Evolutionary conservation across 2,329 filamentous ascomycete genomes (phyloP).

Genomic region (Aspergillus chevalieri): DNA sequence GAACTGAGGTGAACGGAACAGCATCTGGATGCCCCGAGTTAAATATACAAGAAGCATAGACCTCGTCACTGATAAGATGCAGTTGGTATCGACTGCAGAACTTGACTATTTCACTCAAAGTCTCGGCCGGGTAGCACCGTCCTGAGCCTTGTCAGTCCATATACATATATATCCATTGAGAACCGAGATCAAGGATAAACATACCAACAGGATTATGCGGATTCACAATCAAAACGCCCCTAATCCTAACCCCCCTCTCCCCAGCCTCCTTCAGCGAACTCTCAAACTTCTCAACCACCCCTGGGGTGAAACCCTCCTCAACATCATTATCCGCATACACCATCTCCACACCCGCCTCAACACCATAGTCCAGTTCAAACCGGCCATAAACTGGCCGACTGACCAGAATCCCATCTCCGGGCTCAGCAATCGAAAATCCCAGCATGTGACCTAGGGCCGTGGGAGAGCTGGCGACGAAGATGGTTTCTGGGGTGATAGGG

Average conservation of each 20-base stretch:
- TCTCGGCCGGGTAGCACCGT: slow-evolving; percentile 41
- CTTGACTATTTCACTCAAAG: slow-evolving; percentile 41
- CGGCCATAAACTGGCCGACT: slow-evolving; percentile 44
- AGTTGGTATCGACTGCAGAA: slow-evolving; percentile 46
- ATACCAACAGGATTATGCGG: slow-evolving; percentile 41
- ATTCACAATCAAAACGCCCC: slow-evolving; percentile 39
- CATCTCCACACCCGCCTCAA: slow-evolving; percentile 35
- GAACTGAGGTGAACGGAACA: slow-evolving; percentile 41
- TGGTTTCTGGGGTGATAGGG: slow-evolving; percentile 29
- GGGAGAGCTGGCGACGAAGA: slow-evolving; percentile 38
- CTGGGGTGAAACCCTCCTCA: slow-evolving; percentile 34
- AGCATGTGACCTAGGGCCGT: slow-evolving; percentile 41
- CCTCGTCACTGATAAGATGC: slow-evolving; percentile 52
- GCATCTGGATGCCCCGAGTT: slow-evolving; percentile 28
- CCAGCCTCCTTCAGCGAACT: slow-evolving; percentile 27
- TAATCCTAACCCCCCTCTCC: slow-evolving; percentile 28
- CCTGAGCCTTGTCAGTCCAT: slow-evolving; percentile 12
- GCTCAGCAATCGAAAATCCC: slow-evolving; percentile 37
- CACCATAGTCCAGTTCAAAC: slow-evolving; percentile 46
- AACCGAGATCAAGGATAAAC: slow-evolving; percentile 4
- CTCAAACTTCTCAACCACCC: slow-evolving; percentile 33
- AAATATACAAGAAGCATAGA: slow-evolving; percentile 51
- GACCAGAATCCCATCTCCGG: slow-evolving; percentile 43
- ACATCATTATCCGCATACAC: slow-evolving; percentile 34
- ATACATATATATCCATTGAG: too few relatives aligned